Base-by-base conservation (phyloP, 1,284 basidiomycete species). In the Volvariella volvacea region DNA sequence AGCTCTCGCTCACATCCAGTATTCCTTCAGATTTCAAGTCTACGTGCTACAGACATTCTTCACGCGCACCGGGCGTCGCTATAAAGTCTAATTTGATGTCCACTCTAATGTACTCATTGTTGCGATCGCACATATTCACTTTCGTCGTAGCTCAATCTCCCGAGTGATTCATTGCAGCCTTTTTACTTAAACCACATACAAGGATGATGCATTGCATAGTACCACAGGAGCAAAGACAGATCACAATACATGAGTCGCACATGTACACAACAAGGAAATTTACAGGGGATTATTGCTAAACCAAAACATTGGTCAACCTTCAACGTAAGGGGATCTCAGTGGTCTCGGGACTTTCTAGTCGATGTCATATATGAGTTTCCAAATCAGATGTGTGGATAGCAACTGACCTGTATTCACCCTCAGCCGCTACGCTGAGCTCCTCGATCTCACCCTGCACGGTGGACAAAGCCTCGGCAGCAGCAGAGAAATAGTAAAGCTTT, bases 21-120 rank as follows among this genome's bases (percentile, higher is more conserved):
- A 9, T 39, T 37, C 28, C 48, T 36, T 20, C 57, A 93, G 90
- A 10, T 65, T 86, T 47, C 92, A 94, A 65, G 88, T 93, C 19
- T 94, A 92, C 62, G 73, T 93, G 40, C 75, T 94, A 30, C 91
- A 93, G 64, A 93, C 89, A 17, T 94, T 93, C 81, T 94, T 94
- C 68, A 92, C 88, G 28, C 82, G 85, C 60, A 90, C 88, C 4
- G 88, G 88, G 32, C 77, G 88, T 61, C 73, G 79, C 55, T 90
- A 90, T 71, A 89, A 88, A 67, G 87, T 90, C 54, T 90, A 78
- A 59, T 44, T 34, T 28, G n/a, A 34, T 48, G 47, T 46, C 43
- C 39, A 41, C 43, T 36, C 41, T 44, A 19, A 25, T 25, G 36
- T 22, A 45, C 28, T 36, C 14, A 45, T 41, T n/a, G 32, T 25